A percentile compares a stretch with the other conserved stretches of the same genome.
Conservation (phyloP, 331 rosid genomes). For the Telfairia occidentalis region DNA sequence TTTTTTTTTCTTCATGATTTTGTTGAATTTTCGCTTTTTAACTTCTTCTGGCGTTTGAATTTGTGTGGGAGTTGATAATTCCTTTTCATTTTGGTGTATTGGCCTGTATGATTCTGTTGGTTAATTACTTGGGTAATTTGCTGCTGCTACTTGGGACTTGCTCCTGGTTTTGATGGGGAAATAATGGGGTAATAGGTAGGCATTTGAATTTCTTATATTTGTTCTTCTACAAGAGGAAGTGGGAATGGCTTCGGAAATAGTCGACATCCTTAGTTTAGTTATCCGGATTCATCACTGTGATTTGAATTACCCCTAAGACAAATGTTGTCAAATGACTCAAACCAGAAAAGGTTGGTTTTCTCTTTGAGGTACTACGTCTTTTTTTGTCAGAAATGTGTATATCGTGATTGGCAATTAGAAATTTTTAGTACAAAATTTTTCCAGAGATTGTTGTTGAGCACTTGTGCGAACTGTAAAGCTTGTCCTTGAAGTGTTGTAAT, state of each 20-base stretch:
- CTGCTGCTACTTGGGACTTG: background rate
- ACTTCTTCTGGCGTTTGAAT: background rate
- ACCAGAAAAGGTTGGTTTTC: background rate
- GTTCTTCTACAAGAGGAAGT: background rate
- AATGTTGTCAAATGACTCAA: background rate
- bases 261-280: background rate
- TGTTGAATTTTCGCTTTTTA: background rate
- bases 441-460: background rate
- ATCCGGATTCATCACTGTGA: background rate
- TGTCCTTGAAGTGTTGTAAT: background rate
- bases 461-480: background rate
- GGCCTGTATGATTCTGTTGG: background rate
- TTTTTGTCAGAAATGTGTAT: background rate
- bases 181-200: background rate
- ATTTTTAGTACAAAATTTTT: background rate
- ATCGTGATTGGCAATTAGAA: background rate
- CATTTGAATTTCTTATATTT: background rate
- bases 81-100: background rate
- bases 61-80: background rate
- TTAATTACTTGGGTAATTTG: background rate
- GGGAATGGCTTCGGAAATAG: background rate
- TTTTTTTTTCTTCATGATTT: constrained; percentile 9
- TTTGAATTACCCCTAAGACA: background rate
- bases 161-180: background rate
- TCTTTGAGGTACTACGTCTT: background rate